These are phyloP conservation scores for Kazachstania africana DNA, from an alignment of 805 yeast genomes.

Conservation along the genomic window DNA sequence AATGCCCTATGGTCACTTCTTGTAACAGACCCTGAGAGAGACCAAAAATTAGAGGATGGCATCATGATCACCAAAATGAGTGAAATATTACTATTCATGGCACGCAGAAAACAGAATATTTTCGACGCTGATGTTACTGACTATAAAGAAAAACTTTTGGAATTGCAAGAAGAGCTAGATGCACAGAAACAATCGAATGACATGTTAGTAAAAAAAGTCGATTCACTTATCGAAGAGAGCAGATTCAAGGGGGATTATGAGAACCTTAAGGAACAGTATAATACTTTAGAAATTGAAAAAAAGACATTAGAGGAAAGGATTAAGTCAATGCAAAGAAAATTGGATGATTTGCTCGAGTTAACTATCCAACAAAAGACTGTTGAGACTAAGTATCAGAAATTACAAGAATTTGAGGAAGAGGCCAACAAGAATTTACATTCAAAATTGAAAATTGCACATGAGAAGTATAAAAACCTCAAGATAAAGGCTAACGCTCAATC, in stretches of 20 bases:
- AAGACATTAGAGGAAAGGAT: background rate
- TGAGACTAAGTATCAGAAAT: too few relatives aligned
- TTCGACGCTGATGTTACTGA: background rate
- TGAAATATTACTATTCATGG: constrained; percentile 1
- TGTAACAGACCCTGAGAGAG: background rate
- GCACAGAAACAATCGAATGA: constrained; percentile 1
- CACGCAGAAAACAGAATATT: constrained; percentile 1
- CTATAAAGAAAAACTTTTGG: background rate
- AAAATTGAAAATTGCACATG: background rate
- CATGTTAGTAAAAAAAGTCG: background rate
- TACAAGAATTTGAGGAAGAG: too few relatives aligned
- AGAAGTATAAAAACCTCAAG: background rate
- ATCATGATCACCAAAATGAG: constrained; percentile 2
- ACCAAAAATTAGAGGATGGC: background rate
- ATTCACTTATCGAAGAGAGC: background rate
- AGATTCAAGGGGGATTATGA: background rate
- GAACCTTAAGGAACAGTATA: background rate
- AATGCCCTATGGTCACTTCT: constrained; percentile 1
- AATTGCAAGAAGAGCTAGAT: constrained; percentile 1
- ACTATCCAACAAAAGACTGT: background rate
- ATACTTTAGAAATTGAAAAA: background rate
- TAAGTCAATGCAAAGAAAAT: background rate
- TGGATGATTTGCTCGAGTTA: background rate
- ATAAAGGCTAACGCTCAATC: background rate
- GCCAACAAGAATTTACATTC: background rate